These are phyloP conservation scores for Elaeagnus macrophylla DNA, from an alignment of 306 rosid genomes.

Conservation along the genomic window DNA sequence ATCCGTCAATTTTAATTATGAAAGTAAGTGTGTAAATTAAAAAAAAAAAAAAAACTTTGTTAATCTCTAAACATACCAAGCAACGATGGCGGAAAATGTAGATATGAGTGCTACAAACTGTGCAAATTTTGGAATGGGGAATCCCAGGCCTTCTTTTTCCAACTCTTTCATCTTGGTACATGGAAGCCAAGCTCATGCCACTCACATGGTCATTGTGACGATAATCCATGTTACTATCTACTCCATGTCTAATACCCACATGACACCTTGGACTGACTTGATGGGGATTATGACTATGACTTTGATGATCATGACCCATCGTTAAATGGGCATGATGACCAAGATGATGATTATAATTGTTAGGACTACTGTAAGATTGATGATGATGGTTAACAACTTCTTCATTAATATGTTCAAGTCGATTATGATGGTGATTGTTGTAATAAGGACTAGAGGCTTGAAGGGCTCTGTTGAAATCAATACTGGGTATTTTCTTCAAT, in stretches of 20 bases:
- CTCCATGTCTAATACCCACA: too few species aligned
- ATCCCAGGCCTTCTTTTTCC: conserved; percentile 55
- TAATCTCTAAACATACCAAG: conserved; percentile 30
- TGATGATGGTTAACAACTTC: not conserved
- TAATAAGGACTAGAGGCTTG: conserved; percentile 23
- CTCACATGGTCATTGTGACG: conserved; percentile 25
- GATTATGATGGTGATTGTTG: conserved; percentile 1
- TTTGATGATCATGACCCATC: conserved; percentile 4
- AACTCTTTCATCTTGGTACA: conserved; percentile 18
- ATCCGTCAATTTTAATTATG: too few species aligned
- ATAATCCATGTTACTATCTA: too few species aligned
- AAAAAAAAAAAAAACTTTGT: too few species aligned
- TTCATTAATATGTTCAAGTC: conserved; percentile 6
- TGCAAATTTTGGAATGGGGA: conserved; percentile 78
- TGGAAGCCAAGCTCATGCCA: conserved; percentile 31
- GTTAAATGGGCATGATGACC: conserved; percentile 9
- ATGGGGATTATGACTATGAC: too few species aligned
- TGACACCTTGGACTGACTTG: too few species aligned
- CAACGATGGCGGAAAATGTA: conserved; percentile 70
- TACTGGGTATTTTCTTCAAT: conserved; percentile 40
- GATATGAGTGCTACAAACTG: conserved; percentile 50
- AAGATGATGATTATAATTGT: conserved; percentile 2
- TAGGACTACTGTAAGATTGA: not conserved
- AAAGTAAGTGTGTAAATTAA: too few species aligned
- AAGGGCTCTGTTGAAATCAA: conserved; percentile 47